Evolutionary conservation across 2,329 filamentous ascomycete species (phyloP).

Genomic region (Aspergillus niger): DNA sequence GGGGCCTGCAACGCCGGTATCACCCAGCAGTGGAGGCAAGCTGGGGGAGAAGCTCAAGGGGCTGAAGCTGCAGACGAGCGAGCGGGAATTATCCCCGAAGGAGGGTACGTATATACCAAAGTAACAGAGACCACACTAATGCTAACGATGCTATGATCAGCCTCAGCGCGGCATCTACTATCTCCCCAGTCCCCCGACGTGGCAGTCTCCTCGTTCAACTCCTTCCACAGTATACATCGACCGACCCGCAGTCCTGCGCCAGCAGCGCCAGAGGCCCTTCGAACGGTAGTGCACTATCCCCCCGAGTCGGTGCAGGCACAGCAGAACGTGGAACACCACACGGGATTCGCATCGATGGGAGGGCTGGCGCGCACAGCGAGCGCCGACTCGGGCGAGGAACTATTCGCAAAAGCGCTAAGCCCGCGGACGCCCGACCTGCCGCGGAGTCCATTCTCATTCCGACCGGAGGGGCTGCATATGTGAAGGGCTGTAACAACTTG

Average conservation of each 20-base stretch:
- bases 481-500: background rate
- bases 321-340: slow-evolving; percentile 31
- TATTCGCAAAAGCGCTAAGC: slow-evolving; percentile 85
- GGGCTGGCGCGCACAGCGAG: slow-evolving; percentile 36
- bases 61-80: slow-evolving; percentile 73
- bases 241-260: slow-evolving; percentile 13
- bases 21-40: slow-evolving; percentile 66
- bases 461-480: slow-evolving; percentile 30
- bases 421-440: slow-evolving; percentile 84
- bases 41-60: slow-evolving; percentile 79
- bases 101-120: slow-evolving; percentile 41
- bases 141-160: background rate
- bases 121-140: too few relatives aligned
- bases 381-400: slow-evolving; percentile 69
- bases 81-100: slow-evolving; percentile 61
- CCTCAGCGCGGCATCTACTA: slow-evolving; percentile 49
- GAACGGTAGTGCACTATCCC: slow-evolving; percentile 42
- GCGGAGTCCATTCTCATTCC: slow-evolving; percentile 75
- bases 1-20: slow-evolving; percentile 59
- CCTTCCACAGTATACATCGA: slow-evolving; percentile 53
- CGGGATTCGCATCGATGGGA: slow-evolving; percentile 34
- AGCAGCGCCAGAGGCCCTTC: slow-evolving; percentile 5
- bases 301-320: slow-evolving; percentile 42
- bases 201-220: slow-evolving; percentile 63
- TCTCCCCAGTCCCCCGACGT: slow-evolving; percentile 66